phyloP scores from a whole-genome alignment of 805 yeast genomes.

The Barnettozyma sucrosica region DNA sequence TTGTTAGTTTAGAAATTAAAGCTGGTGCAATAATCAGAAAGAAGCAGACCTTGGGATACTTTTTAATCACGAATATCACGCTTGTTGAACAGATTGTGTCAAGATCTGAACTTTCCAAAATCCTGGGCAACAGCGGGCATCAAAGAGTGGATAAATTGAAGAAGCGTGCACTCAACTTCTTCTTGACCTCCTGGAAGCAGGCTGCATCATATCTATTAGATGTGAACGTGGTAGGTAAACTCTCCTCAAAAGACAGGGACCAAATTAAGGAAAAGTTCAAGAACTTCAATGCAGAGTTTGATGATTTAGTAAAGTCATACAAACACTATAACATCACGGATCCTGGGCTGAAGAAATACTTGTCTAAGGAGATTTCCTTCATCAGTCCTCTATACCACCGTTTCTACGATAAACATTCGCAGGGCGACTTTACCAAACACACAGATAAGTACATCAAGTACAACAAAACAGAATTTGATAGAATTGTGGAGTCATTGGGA shows the following conservation, averaged over 20 bases:
- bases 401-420: slow-evolving; percentile 70
- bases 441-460: slow-evolving; percentile 65
- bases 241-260: slow-evolving; percentile 70
- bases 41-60: slow-evolving; percentile 53
- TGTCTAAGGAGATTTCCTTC: slow-evolving; percentile 67
- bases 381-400: slow-evolving; percentile 81
- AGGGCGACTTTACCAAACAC: slow-evolving; percentile 68
- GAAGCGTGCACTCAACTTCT: slow-evolving; percentile 66
- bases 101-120: slow-evolving; percentile 47
- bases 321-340: slow-evolving; percentile 64
- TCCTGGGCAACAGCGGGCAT: slow-evolving; percentile 54
- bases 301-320: slow-evolving; percentile 63
- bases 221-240: slow-evolving; percentile 59
- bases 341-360: slow-evolving; percentile 51
- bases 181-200: slow-evolving; percentile 74
- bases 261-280: slow-evolving; percentile 78
- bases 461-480: slow-evolving; percentile 42
- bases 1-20: slow-evolving; percentile 56
- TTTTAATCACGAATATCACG: slow-evolving; percentile 63
- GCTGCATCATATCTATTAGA: slow-evolving; percentile 76
- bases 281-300: slow-evolving; percentile 78
- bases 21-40: slow-evolving; percentile 34
- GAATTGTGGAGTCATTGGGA: slow-evolving; percentile 29
- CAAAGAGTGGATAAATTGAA: slow-evolving; percentile 62
- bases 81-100: slow-evolving; percentile 70